Evolutionary conservation across 108 stramenopile species (phyloP).

Genomic region (Skeletonema potamos): DNA sequence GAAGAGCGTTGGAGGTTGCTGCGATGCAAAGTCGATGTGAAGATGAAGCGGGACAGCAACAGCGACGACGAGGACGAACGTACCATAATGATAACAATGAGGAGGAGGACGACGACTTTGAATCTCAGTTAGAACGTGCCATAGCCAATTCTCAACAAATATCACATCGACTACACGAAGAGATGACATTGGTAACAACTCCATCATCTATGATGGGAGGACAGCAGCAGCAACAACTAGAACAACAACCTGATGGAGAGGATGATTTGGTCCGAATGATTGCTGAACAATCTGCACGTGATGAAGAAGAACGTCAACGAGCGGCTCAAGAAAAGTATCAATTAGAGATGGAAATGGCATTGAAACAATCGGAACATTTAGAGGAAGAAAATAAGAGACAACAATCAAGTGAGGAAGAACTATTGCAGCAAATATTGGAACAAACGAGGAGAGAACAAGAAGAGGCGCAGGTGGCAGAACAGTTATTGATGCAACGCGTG

Average conservation of each 20-base stretch:
- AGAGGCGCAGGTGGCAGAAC: background rate
- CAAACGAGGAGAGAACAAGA: background rate
- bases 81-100: background rate
- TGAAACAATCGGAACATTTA: slow-evolving; percentile 5
- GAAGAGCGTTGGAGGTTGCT: slow-evolving; percentile 8
- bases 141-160: background rate
- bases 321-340: background rate
- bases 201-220: no score
- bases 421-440: background rate
- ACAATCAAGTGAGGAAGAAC: slow-evolving; percentile 6
- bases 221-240: no score
- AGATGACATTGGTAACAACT: background rate
- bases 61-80: background rate
- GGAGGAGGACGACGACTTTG: background rate
- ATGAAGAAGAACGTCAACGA: background rate
- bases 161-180: no score
- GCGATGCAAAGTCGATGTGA: background rate
- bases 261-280: background rate
- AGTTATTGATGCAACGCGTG: background rate
- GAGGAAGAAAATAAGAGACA: background rate
- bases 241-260: background rate
- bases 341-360: slow-evolving; percentile 2
- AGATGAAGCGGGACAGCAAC: background rate
- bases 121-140: background rate
- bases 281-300: background rate